Base-by-base conservation (phyloP, 2,329 filamentous ascomycete genomes). In the Neofusicoccum kwambonambiense region DNA sequence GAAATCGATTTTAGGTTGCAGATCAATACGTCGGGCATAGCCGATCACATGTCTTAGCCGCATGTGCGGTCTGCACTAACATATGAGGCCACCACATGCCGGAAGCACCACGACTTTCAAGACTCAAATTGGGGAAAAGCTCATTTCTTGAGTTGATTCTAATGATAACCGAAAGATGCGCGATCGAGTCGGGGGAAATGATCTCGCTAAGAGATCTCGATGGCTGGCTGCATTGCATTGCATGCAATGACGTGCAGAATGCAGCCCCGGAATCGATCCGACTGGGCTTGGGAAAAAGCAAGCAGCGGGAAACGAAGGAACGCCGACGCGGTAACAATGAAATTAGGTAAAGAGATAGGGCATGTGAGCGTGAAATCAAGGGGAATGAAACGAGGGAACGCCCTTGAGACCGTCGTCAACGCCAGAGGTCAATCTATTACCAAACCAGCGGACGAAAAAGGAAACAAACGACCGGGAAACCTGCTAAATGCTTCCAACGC, bases 221-320 rank as follows among this genome's bases (percentile, higher is more conserved):
- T 60, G 41, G 56, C 45, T 60, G 42, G 42, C 56, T 60, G 56
- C 56, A 60, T 60, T 60, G 56, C 56, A 60, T 60, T 60, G 31
- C 56, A 60, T 45, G 41, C 41, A 44, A 47, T 60, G 41, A 60
- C 56, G 56, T 60, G 56, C 56, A 60, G 56, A 60, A 31, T 60
- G 56, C 17, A 27, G 31, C 31, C n/a, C 42, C 56, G 56, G 56
- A 60, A 60, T 37, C 56, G 42, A 60, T 60, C 56, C 56, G 56
- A 60, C 41, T 60, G 56, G 56, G 56, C 41, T 60, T 8, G 42
- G 9, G 15, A 44, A 60, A 60, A 60, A 60, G 56, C 27, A 60
- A 47, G 37, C 45, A 47, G 31, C 7, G 13, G 15, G 31, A 13
- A 47, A 17, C 11, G 42, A 47, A 17, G 13, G 41, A 45, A 35